A percentile compares a stretch with the other conserved stretches of the same genome.
Evolutionary conservation across 805 yeast species (phyloP).

Genomic region (Priceomyces castillae): DNA sequence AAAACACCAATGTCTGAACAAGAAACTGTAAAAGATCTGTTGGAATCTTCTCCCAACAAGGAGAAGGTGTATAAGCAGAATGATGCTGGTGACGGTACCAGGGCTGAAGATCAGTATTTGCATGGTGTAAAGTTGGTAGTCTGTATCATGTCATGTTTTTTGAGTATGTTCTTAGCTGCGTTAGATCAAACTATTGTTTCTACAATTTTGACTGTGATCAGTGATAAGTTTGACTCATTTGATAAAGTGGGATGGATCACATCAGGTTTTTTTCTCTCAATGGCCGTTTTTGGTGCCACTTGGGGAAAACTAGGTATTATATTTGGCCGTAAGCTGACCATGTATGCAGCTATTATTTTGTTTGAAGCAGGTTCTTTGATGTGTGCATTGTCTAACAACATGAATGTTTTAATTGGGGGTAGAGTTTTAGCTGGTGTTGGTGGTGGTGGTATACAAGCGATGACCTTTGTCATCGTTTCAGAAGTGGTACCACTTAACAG

Average conservation of each 20-base stretch:
- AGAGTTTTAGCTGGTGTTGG: slow-evolving; percentile 39
- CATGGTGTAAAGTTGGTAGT: slow-evolving; percentile 23
- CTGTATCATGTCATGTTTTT: slow-evolving; percentile 26
- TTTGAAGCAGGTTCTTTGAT: slow-evolving; percentile 36
- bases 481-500: slow-evolving; percentile 32
- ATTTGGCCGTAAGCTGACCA: slow-evolving; percentile 35
- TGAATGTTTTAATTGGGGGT: slow-evolving; percentile 42
- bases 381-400: slow-evolving; percentile 34
- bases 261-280: slow-evolving; percentile 35
- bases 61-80: slow-evolving; percentile 25
- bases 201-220: slow-evolving; percentile 33
- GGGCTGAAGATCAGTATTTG: slow-evolving; percentile 36
- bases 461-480: slow-evolving; percentile 27
- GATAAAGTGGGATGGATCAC: slow-evolving; percentile 38
- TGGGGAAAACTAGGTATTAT: slow-evolving; percentile 38
- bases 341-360: slow-evolving; percentile 21
- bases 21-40: too few relatives aligned
- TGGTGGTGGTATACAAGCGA: slow-evolving; percentile 33
- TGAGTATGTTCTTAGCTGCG: slow-evolving; percentile 33
- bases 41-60: too few relatives aligned
- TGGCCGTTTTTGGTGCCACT: slow-evolving; percentile 32
- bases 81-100: slow-evolving; percentile 45
- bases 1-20: too few relatives aligned
- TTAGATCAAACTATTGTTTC: slow-evolving; percentile 41
- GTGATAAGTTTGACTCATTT: slow-evolving; percentile 33